Conservation (phyloP, 2,329 filamentous ascomycete genomes). For the Talaromyces sp. region DNA sequence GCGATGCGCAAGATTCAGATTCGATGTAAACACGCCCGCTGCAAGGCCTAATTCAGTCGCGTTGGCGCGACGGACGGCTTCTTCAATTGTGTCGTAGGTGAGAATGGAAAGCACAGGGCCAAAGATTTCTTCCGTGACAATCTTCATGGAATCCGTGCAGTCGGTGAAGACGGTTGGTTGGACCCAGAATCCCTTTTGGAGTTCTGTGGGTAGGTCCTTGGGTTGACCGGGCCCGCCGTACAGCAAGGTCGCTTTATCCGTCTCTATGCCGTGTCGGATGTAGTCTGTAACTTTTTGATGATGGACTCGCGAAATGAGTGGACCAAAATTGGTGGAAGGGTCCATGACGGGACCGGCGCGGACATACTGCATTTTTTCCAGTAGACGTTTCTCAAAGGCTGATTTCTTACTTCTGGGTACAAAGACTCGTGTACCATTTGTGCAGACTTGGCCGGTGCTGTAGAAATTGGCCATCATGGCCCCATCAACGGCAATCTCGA, state of each 20-base stretch:
- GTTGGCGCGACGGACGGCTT: constrained; percentile 71
- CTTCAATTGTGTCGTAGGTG: constrained; percentile 66
- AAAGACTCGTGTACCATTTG: constrained; percentile 86
- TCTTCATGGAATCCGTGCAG: constrained; percentile 78
- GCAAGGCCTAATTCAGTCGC: constrained; percentile 73
- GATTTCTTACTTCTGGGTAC: constrained; percentile 64
- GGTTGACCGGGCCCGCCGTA: constrained; percentile 66
- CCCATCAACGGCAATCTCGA: constrained; percentile 78
- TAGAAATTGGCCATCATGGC: constrained; percentile 96
- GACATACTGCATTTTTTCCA: constrained; percentile 67
- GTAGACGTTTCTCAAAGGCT: constrained; percentile 64
- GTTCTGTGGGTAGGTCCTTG: constrained; percentile 46
- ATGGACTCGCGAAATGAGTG: constrained; percentile 71
- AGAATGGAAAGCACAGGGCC: constrained; percentile 83
- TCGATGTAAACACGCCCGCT: constrained; percentile 75
- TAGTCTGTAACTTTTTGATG: constrained; percentile 74
- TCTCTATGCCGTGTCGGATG: constrained; percentile 69
- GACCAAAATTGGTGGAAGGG: constrained; percentile 74
- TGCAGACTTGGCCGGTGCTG: constrained; percentile 87
- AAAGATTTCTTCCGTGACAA: constrained; percentile 81
- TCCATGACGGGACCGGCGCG: constrained; percentile 72
- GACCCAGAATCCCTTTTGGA: constrained; percentile 74
- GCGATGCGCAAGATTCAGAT: constrained; percentile 70
- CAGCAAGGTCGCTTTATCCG: constrained; percentile 70
- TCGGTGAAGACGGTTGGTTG: constrained; percentile 80